A percentile compares a stretch with the other conserved stretches of the same genome.
Evolutionary conservation across 2,329 filamentous ascomycete species (phyloP).

Genomic region (Plectosphaerella sp.): DNA sequence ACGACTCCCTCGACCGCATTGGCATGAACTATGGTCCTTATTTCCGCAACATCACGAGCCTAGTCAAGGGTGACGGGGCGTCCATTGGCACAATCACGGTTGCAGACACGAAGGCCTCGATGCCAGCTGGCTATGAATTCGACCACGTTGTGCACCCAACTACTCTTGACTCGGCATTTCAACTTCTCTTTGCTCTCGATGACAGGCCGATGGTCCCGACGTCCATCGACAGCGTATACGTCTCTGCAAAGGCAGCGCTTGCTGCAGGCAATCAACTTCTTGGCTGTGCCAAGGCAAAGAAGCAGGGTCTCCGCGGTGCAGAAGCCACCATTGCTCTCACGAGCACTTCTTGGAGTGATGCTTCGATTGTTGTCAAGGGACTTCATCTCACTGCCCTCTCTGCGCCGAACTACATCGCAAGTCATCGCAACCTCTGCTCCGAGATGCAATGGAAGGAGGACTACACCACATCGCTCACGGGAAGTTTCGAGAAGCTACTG

Average conservation of each 20-base stretch:
- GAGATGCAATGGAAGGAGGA: constrained; percentile 43
- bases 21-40: constrained; percentile 47
- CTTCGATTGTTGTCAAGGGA: constrained; percentile 35
- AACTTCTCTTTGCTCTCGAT: constrained; percentile 43
- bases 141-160: constrained; percentile 53
- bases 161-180: constrained; percentile 53
- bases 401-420: constrained; percentile 36
- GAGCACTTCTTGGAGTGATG: constrained; percentile 16
- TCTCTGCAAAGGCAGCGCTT: constrained; percentile 33
- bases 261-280: constrained; percentile 28
- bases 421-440: constrained; percentile 43
- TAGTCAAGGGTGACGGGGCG: constrained; percentile 23
- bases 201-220: constrained; percentile 45
- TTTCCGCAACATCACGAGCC: constrained; percentile 41
- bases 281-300: constrained; percentile 34
- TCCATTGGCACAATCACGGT: constrained; percentile 35
- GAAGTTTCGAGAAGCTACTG: constrained; percentile 20
- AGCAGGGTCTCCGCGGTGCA: constrained; percentile 30
- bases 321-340: constrained; percentile 39
- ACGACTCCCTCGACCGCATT: constrained; percentile 43
- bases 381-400: constrained; percentile 37
- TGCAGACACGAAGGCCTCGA: constrained; percentile 44
- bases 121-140: constrained; percentile 50
- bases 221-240: constrained; percentile 37
- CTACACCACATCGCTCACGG: constrained; percentile 16